phyloP scores from a whole-genome alignment of 192 early-diverging fungal species.

The Coemansia sp. region DNA sequence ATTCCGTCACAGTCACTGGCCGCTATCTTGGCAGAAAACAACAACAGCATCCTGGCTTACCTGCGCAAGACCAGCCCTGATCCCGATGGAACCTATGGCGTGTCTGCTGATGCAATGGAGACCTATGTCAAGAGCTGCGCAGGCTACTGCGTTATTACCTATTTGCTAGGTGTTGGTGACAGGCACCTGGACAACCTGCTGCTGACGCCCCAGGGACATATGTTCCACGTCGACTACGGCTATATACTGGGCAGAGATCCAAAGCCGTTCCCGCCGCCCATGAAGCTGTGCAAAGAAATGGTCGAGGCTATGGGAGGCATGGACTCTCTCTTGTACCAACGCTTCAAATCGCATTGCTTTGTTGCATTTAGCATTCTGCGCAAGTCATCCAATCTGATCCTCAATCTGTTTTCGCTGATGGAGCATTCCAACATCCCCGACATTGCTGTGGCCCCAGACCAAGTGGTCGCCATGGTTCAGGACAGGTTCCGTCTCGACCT shows the following conservation, averaged over 20 bases:
- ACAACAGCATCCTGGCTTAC: constrained; percentile 78
- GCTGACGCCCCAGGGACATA: constrained; percentile 77
- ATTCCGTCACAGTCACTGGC: constrained; percentile 88
- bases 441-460: constrained; percentile 97
- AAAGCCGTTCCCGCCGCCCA: constrained; percentile 99
- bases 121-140: constrained; percentile 95
- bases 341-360: constrained; percentile 92
- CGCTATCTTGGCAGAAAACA: constrained; percentile 82
- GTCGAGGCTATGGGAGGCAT: constrained; percentile 99
- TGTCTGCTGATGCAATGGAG: constrained; percentile 82
- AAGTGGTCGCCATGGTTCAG: constrained; percentile 95
- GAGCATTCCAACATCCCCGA: constrained; percentile 95
- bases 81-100: constrained; percentile 64
- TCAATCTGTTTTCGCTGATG: constrained; percentile 98
- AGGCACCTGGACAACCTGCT: constrained; percentile 97
- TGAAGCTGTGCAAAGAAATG: constrained; percentile 99
- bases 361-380: constrained; percentile 92
- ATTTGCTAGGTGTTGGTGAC: constrained; percentile 96
- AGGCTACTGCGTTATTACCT: constrained; percentile 99
- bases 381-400: constrained; percentile 91
- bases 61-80: constrained; percentile 74
- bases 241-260: constrained; percentile 98
- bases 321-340: constrained; percentile 81
- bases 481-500: constrained; percentile 94
- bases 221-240: constrained; percentile 99